Conservation (phyloP, 208 protist species). For the Crithidia mellificae region DNA sequence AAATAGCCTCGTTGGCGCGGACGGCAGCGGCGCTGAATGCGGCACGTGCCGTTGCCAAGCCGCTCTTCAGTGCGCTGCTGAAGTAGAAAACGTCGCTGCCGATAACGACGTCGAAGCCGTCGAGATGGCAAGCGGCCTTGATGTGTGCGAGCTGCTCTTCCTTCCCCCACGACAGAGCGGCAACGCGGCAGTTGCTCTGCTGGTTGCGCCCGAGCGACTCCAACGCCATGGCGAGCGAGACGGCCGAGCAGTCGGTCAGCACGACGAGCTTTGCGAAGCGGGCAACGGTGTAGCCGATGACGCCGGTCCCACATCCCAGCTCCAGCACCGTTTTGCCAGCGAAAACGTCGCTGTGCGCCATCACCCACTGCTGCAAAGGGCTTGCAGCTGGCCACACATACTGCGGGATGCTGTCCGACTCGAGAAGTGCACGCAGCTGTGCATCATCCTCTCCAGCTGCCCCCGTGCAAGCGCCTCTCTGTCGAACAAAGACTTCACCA, state of each 20-base stretch:
- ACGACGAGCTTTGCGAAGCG: slow-evolving; percentile 39
- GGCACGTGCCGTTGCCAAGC: slow-evolving; percentile 38
- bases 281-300: slow-evolving; percentile 43
- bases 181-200: slow-evolving; percentile 31
- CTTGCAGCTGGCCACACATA: slow-evolving; percentile 53
- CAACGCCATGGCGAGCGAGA: slow-evolving; percentile 48
- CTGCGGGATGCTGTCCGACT: slow-evolving; percentile 54
- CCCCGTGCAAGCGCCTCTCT: background rate
- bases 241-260: slow-evolving; percentile 48
- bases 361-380: slow-evolving; percentile 40
- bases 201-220: slow-evolving; percentile 17
- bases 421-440: slow-evolving; percentile 23
- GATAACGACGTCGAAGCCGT: slow-evolving; percentile 55
- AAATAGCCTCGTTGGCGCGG: slow-evolving; percentile 13
- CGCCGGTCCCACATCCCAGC: slow-evolving; percentile 61
- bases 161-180: slow-evolving; percentile 43
- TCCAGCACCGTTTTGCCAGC: slow-evolving; percentile 51
- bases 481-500: slow-evolving; percentile 11
- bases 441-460: background rate
- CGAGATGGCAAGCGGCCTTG: slow-evolving; percentile 20
- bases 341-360: slow-evolving; percentile 24
- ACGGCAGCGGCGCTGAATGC: slow-evolving; percentile 20
- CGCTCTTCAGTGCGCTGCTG: slow-evolving; percentile 32
- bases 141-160: slow-evolving; percentile 31
- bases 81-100: slow-evolving; percentile 79